phyloP scores from a whole-genome alignment of 148 eudicot genomes.

The Vaccinium vitisidaea region DNA sequence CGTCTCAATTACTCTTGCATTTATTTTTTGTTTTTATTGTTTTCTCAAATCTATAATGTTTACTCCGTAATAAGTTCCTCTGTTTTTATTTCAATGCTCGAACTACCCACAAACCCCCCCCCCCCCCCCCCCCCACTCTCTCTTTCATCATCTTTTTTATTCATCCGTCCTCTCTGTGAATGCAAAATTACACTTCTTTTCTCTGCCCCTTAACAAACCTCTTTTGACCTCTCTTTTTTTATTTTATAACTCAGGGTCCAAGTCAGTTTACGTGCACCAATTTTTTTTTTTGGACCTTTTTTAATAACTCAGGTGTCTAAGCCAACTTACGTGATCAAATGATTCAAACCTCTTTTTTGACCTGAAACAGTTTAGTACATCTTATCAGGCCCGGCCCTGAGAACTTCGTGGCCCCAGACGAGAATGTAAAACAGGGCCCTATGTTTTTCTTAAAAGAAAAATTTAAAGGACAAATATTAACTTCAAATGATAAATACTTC shows the following conservation, averaged over 20 bases:
- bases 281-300: too few species aligned
- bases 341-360: neutral
- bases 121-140: neutral
- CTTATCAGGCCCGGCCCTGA: too few species aligned
- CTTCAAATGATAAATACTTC: too few species aligned
- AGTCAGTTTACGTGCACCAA: too few species aligned
- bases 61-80: neutral
- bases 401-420: too few species aligned
- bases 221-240: neutral
- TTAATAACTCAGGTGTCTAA: too few species aligned
- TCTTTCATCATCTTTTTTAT: neutral
- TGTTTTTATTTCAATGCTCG: constrained; percentile 35
- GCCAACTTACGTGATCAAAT: too few species aligned
- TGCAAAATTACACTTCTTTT: neutral
- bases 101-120: constrained; percentile 20
- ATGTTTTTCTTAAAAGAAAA: too few species aligned
- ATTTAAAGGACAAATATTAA: too few species aligned
- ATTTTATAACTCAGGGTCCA: too few species aligned
- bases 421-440: too few species aligned
- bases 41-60: constrained; percentile 37
- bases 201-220: neutral
- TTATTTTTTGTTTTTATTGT: constrained; percentile 49
- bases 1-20: constrained; percentile 71
- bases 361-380: neutral
- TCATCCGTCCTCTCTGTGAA: neutral